These are phyloP conservation scores for Lojkania enalia DNA, from an alignment of 2,329 filamentous ascomycete genomes.

Conservation along the genomic window DNA sequence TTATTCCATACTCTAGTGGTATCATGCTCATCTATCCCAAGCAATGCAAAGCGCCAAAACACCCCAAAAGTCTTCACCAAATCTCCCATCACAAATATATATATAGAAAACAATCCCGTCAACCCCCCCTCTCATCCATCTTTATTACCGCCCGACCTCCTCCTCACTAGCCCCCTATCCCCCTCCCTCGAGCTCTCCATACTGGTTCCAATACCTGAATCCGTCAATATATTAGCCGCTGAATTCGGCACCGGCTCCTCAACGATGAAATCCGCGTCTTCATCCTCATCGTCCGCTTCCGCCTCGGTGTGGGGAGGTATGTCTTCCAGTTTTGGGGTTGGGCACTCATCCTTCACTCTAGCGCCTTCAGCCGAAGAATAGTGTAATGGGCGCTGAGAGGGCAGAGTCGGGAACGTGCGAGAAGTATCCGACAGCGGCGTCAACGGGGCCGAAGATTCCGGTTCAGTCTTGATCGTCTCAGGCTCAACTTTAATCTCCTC, in stretches of 20 bases:
- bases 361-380: conserved; percentile 29
- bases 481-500: neutral
- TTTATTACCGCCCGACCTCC: conserved; percentile 16
- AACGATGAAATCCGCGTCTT: conserved; percentile 49
- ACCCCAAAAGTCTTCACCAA: neutral
- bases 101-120: neutral
- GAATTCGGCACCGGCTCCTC: conserved; percentile 29
- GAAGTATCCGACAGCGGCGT: conserved; percentile 51
- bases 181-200: conserved; percentile 45
- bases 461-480: conserved; percentile 21
- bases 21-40: conserved; percentile 1
- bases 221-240: conserved; percentile 25
- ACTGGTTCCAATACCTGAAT: conserved; percentile 55
- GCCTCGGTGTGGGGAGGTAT: conserved; percentile 25
- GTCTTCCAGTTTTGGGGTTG: conserved; percentile 18
- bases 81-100: neutral
- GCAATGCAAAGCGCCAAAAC: neutral
- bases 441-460: conserved; percentile 17
- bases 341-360: conserved; percentile 28
- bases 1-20: conserved; percentile 1
- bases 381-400: conserved; percentile 47
- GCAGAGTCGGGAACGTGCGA: conserved; percentile 54
- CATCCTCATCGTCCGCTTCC: conserved; percentile 49
- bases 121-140: conserved; percentile 2
- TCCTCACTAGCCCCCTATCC: conserved; percentile 22